phyloP scores from a whole-genome alignment of 352 stramenopile species.

The Peronospora tabacina region DNA sequence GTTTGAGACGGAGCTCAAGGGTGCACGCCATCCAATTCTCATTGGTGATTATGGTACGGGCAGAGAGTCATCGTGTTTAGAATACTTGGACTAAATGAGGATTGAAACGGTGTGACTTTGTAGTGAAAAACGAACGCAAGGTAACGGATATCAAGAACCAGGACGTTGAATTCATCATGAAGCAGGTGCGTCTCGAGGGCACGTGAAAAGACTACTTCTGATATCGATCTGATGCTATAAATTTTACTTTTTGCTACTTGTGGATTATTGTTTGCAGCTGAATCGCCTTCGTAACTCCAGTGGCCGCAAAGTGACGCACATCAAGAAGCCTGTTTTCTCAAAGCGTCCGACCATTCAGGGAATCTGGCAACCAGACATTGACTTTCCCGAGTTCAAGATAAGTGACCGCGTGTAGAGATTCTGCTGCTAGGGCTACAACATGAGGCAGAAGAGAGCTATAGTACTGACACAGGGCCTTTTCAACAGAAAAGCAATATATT shows the following conservation, averaged over 20 bases:
- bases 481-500: slow-evolving; percentile 38
- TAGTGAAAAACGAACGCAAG: slow-evolving; percentile 77
- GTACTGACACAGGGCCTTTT: slow-evolving; percentile 1
- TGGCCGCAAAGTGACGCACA: slow-evolving; percentile 81
- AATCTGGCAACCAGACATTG: slow-evolving; percentile 83
- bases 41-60: slow-evolving; percentile 77
- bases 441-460: no score
- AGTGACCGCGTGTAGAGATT: slow-evolving; percentile 43
- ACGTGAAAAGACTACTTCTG: not conserved
- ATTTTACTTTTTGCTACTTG: not conserved
- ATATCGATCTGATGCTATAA: not conserved
- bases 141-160: slow-evolving; percentile 87
- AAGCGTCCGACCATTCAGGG: slow-evolving; percentile 78
- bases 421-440: not conserved
- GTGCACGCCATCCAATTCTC: slow-evolving; percentile 67
- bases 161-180: slow-evolving; percentile 74
- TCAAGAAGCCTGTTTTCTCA: slow-evolving; percentile 79
- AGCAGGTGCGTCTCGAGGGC: slow-evolving; percentile 41
- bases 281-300: slow-evolving; percentile 81
- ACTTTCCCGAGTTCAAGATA: slow-evolving; percentile 82
- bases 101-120: slow-evolving; percentile 1
- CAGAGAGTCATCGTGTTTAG: not conserved
- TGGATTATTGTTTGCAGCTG: slow-evolving; percentile 32
- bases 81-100: not conserved
- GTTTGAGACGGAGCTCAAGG: slow-evolving; percentile 82